Evolutionary conservation across 306 rosid species (phyloP).

Genomic region (Rosa persica): DNA sequence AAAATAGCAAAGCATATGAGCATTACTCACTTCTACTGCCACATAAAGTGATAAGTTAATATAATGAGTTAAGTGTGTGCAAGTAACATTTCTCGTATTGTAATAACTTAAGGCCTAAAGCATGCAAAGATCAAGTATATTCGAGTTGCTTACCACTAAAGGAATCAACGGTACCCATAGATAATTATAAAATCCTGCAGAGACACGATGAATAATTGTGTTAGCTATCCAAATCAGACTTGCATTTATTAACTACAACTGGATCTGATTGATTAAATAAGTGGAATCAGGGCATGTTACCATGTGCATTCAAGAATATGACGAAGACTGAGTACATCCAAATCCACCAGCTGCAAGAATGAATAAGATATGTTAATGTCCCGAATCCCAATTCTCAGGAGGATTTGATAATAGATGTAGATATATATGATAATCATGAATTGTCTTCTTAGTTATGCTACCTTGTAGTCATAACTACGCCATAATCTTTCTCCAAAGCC

Average conservation of each 20-base stretch:
- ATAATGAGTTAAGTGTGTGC: not conserved
- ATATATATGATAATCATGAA: not conserved
- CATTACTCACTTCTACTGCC: not conserved
- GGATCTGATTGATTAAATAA: not conserved
- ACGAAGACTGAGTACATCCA: conserved; percentile 47
- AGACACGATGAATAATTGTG: not conserved
- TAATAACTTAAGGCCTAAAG: not conserved
- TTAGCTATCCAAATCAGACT: not conserved
- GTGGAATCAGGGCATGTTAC: conserved; percentile 26
- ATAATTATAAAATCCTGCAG: conserved; percentile 46
- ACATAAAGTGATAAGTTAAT: not conserved
- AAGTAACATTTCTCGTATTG: not conserved
- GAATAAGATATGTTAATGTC: not conserved
- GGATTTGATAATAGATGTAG: not conserved
- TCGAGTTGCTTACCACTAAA: conserved; percentile 41
- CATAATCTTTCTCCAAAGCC: conserved; percentile 54
- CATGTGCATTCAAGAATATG: conserved; percentile 53
- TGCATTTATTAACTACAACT: not conserved
- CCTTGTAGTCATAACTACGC: conserved; percentile 56
- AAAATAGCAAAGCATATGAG: not conserved
- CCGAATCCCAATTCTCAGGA: not conserved
- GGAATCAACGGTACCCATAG: conserved; percentile 63
- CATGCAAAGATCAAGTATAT: not conserved
- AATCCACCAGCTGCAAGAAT: conserved; percentile 65
- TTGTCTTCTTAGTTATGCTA: not conserved